A percentile compares a stretch with the other conserved stretches of the same genome.
Conservation (phyloP, 805 yeast genomes). For the Cyberlindnera maclurae region DNA sequence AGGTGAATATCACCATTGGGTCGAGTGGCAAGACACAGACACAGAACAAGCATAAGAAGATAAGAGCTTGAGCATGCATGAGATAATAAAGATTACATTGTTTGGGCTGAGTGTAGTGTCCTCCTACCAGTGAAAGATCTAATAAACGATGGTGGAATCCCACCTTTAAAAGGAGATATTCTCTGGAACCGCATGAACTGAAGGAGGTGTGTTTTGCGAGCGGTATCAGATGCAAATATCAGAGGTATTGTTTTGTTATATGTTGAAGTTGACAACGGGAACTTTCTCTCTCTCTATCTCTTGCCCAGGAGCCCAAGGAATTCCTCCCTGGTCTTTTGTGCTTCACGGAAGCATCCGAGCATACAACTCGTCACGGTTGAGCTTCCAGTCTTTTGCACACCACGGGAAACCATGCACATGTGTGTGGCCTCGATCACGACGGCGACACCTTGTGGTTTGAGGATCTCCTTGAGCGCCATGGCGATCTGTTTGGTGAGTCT, state of each 20-base stretch:
- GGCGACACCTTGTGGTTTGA: constrained; percentile 95
- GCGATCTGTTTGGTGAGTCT: constrained; percentile 95
- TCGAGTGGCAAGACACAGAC: constrained; percentile 64
- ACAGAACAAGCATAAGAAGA: constrained; percentile 13
- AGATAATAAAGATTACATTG: not conserved
- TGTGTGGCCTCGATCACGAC: constrained; percentile 97
- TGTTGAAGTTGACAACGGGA: not conserved
- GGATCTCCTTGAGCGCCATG: constrained; percentile 84
- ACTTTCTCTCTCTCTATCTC: constrained; percentile 32
- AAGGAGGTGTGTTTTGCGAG: not conserved
- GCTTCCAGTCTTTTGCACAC: constrained; percentile 93
- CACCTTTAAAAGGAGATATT: not conserved
- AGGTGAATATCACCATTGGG: constrained; percentile 93
- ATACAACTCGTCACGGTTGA: constrained; percentile 92
- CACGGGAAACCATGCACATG: constrained; percentile 99
- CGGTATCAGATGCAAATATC: not conserved
- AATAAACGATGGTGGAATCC: constrained; percentile 3
- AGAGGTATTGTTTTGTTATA: not conserved
- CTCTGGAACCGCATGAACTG: constrained; percentile 1
- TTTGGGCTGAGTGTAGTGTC: too few species aligned
- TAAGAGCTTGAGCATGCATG: constrained; percentile 5
- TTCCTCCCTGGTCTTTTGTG: constrained; percentile 95
- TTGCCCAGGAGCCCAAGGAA: constrained; percentile 76
- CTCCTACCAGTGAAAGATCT: too few species aligned
- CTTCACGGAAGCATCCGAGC: constrained; percentile 92